Conservation (phyloP, 1,284 basidiomycete species). For the Gomphus bonarii region DNA sequence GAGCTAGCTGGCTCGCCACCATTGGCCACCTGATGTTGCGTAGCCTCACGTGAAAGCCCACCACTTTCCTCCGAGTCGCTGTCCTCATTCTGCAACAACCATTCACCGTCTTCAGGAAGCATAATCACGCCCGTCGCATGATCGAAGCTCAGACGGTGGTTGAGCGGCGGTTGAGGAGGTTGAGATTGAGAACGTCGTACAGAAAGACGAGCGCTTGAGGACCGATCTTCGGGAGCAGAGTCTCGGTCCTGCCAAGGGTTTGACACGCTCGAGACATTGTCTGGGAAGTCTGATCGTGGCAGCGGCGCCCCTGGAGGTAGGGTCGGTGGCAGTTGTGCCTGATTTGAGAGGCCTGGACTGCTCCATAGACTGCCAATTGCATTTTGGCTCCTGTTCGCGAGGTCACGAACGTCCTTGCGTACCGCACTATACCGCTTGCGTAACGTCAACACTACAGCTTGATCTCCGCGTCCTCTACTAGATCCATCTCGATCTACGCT, state of each 20-base stretch:
- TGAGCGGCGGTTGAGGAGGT: slow-evolving; percentile 21
- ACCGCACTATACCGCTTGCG: slow-evolving; percentile 52
- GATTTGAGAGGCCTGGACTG: background rate
- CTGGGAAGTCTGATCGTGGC: slow-evolving; percentile 12
- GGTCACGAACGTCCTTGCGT: slow-evolving; percentile 24
- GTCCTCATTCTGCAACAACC: slow-evolving; percentile 41
- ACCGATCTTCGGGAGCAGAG: background rate
- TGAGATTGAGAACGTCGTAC: slow-evolving; percentile 16
- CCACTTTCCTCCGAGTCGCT: slow-evolving; percentile 28
- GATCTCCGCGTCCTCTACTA: slow-evolving; percentile 30
- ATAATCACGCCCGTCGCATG: slow-evolving; percentile 75
- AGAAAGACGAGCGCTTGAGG: background rate
- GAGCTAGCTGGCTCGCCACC: background rate
- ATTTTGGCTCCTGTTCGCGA: background rate
- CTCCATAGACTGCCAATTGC: background rate
- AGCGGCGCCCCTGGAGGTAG: slow-evolving; percentile 12
- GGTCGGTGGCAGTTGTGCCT: slow-evolving; percentile 1
- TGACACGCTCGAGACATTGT: slow-evolving; percentile 11
- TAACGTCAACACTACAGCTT: slow-evolving; percentile 67
- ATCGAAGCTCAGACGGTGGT: slow-evolving; percentile 66
- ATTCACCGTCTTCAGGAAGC: slow-evolving; percentile 67
- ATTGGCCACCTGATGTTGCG: background rate
- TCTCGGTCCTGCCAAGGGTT: slow-evolving; percentile 48
- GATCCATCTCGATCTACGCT: slow-evolving; percentile 25
- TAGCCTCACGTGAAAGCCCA: slow-evolving; percentile 19